Evolutionary conservation across 139 green algal species (phyloP), one percentile per base, ranked within the genome.

Genomic region (Pleodorina starrii): DNA sequence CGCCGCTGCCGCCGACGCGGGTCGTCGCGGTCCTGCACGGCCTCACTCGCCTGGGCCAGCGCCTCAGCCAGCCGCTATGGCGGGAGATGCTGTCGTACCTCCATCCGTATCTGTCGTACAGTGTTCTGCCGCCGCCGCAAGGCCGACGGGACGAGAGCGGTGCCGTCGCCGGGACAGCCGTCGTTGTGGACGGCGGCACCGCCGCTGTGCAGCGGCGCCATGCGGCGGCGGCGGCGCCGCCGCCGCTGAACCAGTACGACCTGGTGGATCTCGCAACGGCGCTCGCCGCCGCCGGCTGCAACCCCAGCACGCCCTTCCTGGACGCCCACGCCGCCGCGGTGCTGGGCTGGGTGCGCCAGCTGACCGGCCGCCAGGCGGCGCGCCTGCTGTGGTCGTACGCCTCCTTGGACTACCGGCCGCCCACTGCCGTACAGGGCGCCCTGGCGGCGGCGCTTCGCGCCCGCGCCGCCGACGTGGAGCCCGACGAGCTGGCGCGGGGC

Each of bases 351-450:
- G 68, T 29, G 3, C 66, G 66, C 6, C 44, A 79, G 16, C 60
- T 88, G 32, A 54, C 82, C 6, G 82, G 82, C 46, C 82, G 82
- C 32, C 82, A 88, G 60, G 82, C 82, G 32, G 82, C 82, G 32
- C 63, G 82, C 25, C 82, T 88, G 35, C 82, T 88, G 25, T 79
- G 63, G 82, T 50, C 82, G 21, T 88, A 88, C 66, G 32, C 82
- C 36, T 46, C 38, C 19, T 43, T 88, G 25, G 82, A 88, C 60
- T 88, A 44, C 66, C 19, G 5, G 44, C 82, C 82, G 16, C 66
- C 63, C 40, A 5, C 44, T n/a, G 44, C 43, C 29, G 44, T 88
- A 60, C 44, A 68, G 32, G 46, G 32, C 32, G 46, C 35, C 21
- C 68, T 88, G 63, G 82, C 82, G 17, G 82, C 82, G 35, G 51